These are phyloP conservation scores for Trichoderma koningiopsis DNA, from an alignment of 2,329 filamentous ascomycete genomes.

Conservation along the genomic window DNA sequence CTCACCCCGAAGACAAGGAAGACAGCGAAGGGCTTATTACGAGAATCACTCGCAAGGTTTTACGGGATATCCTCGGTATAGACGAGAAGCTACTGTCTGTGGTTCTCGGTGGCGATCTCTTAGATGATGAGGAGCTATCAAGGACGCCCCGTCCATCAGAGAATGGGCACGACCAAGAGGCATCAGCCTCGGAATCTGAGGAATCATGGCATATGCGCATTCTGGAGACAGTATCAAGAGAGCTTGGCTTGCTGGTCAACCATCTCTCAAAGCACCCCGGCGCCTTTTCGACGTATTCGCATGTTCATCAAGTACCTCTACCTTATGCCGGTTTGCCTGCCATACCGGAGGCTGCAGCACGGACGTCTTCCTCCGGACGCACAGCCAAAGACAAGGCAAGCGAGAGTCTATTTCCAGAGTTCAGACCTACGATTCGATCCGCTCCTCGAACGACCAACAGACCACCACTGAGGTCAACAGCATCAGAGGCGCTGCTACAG, in stretches of 20 bases:
- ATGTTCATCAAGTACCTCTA: constrained; percentile 63
- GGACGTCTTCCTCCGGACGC: constrained; percentile 33
- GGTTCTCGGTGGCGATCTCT: constrained; percentile 80
- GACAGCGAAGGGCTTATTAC: constrained; percentile 72
- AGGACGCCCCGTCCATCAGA: constrained; percentile 48
- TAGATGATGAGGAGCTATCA: constrained; percentile 52
- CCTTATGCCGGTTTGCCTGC: constrained; percentile 79
- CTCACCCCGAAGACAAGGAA: constrained; percentile 46
- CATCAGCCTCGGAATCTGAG: constrained; percentile 37
- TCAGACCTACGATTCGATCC: constrained; percentile 51
- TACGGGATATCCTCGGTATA: constrained; percentile 86
- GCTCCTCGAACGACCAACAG: constrained; percentile 43
- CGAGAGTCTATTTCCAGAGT: constrained; percentile 41
- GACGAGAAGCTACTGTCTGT: constrained; percentile 83
- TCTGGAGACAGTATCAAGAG: constrained; percentile 80
- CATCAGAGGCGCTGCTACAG: constrained; percentile 30
- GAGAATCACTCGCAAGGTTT: constrained; percentile 80
- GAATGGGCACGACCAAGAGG: constrained; percentile 31
- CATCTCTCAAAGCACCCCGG: constrained; percentile 80
- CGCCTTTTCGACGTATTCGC: constrained; percentile 80
- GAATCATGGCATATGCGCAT: constrained; percentile 74
- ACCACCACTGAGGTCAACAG: constrained; percentile 35
- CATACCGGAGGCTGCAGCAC: constrained; percentile 55
- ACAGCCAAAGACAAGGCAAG: constrained; percentile 31
- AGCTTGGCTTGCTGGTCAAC: constrained; percentile 81